Conservation (phyloP, 2,329 filamentous ascomycete genomes). For the Tolypocladium ovalisporum region DNA sequence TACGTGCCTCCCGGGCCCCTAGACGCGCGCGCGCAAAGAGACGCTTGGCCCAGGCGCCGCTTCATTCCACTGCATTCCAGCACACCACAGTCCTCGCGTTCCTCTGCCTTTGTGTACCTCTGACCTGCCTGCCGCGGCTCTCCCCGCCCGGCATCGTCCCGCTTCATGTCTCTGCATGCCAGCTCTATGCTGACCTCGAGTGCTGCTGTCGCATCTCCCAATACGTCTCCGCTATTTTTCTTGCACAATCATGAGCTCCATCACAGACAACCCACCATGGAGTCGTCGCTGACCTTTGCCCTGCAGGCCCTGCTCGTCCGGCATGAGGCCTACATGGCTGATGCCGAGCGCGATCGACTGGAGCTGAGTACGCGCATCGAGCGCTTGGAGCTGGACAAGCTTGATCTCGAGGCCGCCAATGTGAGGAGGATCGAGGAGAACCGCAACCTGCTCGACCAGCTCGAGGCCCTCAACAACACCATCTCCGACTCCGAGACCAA, state of each 20-base stretch:
- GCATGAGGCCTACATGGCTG: conserved; percentile 89
- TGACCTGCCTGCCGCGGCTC: neutral
- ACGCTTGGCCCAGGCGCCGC: neutral
- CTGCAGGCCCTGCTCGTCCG: conserved; percentile 80
- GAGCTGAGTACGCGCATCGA: conserved; percentile 65
- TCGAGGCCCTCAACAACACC: conserved; percentile 74
- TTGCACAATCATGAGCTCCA: neutral
- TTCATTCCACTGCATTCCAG: neutral
- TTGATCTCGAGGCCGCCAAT: conserved; percentile 65
- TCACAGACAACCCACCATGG: conserved; percentile 5
- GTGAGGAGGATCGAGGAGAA: conserved; percentile 75
- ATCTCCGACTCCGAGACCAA: conserved; percentile 70
- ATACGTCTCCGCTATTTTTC: neutral
- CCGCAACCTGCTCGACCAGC: conserved; percentile 64
- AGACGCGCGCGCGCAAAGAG: neutral
- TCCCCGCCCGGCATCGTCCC: neutral
- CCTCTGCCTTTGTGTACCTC: neutral
- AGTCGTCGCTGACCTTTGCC: conserved; percentile 57
- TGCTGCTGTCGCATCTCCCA: neutral
- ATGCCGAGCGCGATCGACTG: conserved; percentile 75
- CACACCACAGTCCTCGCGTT: neutral
- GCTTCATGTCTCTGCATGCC: neutral
- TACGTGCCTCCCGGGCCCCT: conserved; percentile 35
- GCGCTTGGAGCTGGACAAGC: conserved; percentile 64
- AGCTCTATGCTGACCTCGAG: neutral